Conservation (phyloP, 805 yeast genomes). For the Torulaspora gathmanii region DNA sequence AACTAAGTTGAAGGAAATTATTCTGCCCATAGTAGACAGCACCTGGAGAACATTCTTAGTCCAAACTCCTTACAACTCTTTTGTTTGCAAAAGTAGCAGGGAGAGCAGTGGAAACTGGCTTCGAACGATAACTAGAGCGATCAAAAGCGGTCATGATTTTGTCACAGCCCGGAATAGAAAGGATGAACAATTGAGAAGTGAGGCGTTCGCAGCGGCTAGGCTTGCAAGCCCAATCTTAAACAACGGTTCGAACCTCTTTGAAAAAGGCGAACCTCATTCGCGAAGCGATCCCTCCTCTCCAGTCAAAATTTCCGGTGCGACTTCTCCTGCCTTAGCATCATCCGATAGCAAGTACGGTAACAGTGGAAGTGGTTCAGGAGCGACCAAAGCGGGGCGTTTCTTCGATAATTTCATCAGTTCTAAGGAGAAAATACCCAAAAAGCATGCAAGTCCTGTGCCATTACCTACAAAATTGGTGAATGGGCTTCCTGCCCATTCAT, state of each 20-base stretch:
- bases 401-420: slow-evolving; percentile 35
- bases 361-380: slow-evolving; percentile 7
- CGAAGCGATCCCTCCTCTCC: not conserved
- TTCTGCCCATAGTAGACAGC: slow-evolving; percentile 39
- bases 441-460: slow-evolving; percentile 28
- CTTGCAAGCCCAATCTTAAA: slow-evolving; percentile 15
- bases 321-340: slow-evolving; percentile 6
- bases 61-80: slow-evolving; percentile 49
- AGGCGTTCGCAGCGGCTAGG: slow-evolving; percentile 22
- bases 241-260: slow-evolving; percentile 4
- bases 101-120: slow-evolving; percentile 56
- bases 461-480: slow-evolving; percentile 30
- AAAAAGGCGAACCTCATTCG: slow-evolving; percentile 1
- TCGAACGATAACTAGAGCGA: slow-evolving; percentile 45
- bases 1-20: slow-evolving; percentile 55
- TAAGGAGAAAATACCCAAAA: slow-evolving; percentile 13
- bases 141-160: slow-evolving; percentile 47
- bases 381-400: slow-evolving; percentile 28
- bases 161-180: slow-evolving; percentile 26
- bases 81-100: slow-evolving; percentile 53
- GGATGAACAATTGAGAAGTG: slow-evolving; percentile 10
- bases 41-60: slow-evolving; percentile 46
- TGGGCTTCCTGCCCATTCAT: slow-evolving; percentile 30
- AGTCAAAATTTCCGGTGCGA: slow-evolving; percentile 6
- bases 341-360: slow-evolving; percentile 4